Evolutionary conservation across 257 asterid genomes (phyloP).

Genomic region (Solanum appendiculatum): DNA sequence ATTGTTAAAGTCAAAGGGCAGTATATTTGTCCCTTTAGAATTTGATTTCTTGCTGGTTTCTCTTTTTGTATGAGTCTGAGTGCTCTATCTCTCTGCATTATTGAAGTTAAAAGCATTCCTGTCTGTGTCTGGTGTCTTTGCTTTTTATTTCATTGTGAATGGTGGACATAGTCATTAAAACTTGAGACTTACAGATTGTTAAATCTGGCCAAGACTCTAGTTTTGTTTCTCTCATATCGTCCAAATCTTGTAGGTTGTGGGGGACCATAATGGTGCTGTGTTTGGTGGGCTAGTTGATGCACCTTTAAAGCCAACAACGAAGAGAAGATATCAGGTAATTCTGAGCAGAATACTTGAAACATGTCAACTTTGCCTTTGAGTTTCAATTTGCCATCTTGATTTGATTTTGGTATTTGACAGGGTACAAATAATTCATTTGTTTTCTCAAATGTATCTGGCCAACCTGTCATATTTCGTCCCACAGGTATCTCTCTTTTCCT

Average conservation of each 20-base stretch:
- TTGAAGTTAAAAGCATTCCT: neutral
- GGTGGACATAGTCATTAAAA: neutral
- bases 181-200: neutral
- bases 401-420: constrained; percentile 24
- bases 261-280: constrained; percentile 78
- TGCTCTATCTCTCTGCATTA: neutral
- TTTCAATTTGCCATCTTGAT: neutral
- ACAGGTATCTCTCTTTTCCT: constrained; percentile 45
- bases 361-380: neutral
- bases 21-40: neutral
- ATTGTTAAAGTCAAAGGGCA: neutral
- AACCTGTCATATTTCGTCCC: constrained; percentile 59
- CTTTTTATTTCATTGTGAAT: neutral
- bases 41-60: neutral
- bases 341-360: neutral
- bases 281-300: constrained; percentile 97
- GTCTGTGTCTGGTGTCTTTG: neutral
- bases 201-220: neutral
- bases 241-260: constrained; percentile 58
- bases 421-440: constrained; percentile 71
- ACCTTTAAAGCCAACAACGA: constrained; percentile 66
- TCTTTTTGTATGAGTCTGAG: neutral
- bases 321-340: constrained; percentile 79
- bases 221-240: neutral
- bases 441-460: constrained; percentile 68